Conservation (phyloP, 768 basidiomycete species). For the Boletus sp. region DNA sequence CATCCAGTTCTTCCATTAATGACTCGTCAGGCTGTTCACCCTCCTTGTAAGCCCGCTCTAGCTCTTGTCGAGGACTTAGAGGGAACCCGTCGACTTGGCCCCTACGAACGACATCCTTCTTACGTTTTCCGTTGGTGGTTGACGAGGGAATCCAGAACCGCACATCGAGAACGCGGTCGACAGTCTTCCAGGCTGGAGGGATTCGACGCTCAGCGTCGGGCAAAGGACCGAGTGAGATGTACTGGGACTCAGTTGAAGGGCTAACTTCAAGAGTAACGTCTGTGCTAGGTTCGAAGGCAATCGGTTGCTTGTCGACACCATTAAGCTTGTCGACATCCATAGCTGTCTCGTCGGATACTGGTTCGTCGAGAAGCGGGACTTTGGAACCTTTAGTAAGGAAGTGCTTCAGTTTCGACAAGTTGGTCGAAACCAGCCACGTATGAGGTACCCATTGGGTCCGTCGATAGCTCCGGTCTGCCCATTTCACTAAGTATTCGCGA, state of each 20-base stretch:
- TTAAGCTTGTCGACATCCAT: conserved; percentile 30
- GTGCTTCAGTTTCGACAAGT: conserved; percentile 64
- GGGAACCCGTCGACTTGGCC: conserved; percentile 27
- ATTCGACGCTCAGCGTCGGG: conserved; percentile 73
- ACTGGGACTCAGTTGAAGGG: conserved; percentile 27
- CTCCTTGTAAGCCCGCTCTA: conserved; percentile 42
- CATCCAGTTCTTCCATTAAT: conserved; percentile 56
- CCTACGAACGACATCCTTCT: conserved; percentile 24
- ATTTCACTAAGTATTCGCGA: conserved; percentile 94
- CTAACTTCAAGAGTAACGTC: conserved; percentile 36
- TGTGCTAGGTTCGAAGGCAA: conserved; percentile 42
- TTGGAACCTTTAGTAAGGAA: conserved; percentile 70
- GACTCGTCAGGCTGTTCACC: conserved; percentile 63
- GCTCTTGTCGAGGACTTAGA: conserved; percentile 23
- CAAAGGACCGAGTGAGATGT: conserved; percentile 37
- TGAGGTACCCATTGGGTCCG: conserved; percentile 89
- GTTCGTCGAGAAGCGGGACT: conserved; percentile 58
- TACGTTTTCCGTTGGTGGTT: conserved; percentile 9
- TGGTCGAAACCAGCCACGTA: conserved; percentile 78
- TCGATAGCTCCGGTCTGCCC: conserved; percentile 74
- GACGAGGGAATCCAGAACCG: conserved; percentile 53
- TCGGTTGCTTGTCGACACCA: conserved; percentile 17
- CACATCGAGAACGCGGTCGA: conserved; percentile 90
- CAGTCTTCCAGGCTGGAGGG: conserved; percentile 77
- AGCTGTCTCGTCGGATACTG: conserved; percentile 28